Evolutionary conservation across 805 yeast genomes (phyloP), one percentile per base, ranked within the genome.

Genomic region (Tetrapisispora phaffii): DNA sequence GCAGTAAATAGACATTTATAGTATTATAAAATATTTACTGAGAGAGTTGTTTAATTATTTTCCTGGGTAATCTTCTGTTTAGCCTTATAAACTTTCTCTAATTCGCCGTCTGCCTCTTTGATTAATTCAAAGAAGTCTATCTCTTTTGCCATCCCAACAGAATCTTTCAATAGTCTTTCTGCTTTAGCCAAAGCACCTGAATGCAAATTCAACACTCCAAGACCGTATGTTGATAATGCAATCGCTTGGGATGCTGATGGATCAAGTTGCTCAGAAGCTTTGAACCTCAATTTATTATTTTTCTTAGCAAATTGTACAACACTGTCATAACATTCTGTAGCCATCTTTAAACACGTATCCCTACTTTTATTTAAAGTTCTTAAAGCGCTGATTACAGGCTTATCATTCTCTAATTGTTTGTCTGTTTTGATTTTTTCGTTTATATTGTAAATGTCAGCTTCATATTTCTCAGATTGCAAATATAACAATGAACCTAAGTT

Each of bases 191-290:
- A 69, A 10, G 79, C 66, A 0, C 80, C 75, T 39, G 69, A 57
- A 53, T 85, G 85, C n/a, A 82, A 63, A 37, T 76, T 72, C 10
- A 86, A 72, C 5, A 88, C 94, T 1, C 96, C 97, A 34, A 85
- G 69, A 0, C 96, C 94, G 58, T 84, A 89, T 0, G 87, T 78
- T 0, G 95, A 79, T 59, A 89, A 69, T 0, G 94, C 93, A 35
- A 83, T 78, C 1, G 84, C 77, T 50, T 84, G 86, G 28, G 76
- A 73, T 12, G 82, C 63, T 7, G 68, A 65, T 10, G 62, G 60
- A 40, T 71, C 73, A 20, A 74, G 53, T 36, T 68, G 64, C 31
- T 63, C 66, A 23, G 56, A 56, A 39, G 57, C 50, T 38, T 62
- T 62, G 47, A 57, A 63, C 44, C 63, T 55, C 20, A 63, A 41